Percentiles rank a stretch among this genome's conserved stretches.
These are phyloP conservation scores for Sanguinoderma infundibulare DNA, from an alignment of 1,284 basidiomycete species.

Conservation along the genomic window DNA sequence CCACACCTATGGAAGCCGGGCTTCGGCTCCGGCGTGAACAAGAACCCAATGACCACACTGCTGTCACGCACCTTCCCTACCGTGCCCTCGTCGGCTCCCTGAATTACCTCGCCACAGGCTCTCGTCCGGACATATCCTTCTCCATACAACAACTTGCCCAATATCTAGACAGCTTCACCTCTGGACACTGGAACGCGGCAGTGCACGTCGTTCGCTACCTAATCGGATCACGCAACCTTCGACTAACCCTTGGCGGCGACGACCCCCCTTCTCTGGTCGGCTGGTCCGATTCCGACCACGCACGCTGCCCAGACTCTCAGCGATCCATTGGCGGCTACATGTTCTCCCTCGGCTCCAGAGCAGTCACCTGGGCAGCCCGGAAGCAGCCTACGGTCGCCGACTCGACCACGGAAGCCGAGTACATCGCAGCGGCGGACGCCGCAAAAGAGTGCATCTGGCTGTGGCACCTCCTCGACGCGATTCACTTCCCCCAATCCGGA, in stretches of 20 bases:
- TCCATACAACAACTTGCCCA: constrained; percentile 22
- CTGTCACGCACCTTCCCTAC: constrained; percentile 14
- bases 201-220: constrained; percentile 32
- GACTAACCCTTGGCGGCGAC: constrained; percentile 24
- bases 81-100: constrained; percentile 20
- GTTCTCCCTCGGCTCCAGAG: constrained; percentile 33
- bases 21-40: not conserved
- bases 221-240: constrained; percentile 23
- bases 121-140: constrained; percentile 22
- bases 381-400: constrained; percentile 36
- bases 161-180: constrained; percentile 15
- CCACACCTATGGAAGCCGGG: not conserved
- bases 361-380: constrained; percentile 34
- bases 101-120: constrained; percentile 22
- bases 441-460: constrained; percentile 32
- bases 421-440: constrained; percentile 23
- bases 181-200: constrained; percentile 29
- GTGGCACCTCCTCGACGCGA: constrained; percentile 9
- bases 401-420: constrained; percentile 37
- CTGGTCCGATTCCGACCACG: constrained; percentile 43
- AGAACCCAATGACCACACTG: constrained; percentile 8
- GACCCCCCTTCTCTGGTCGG: constrained; percentile 32
- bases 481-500: not conserved
- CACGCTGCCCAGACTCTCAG: constrained; percentile 12
- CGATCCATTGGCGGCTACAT: constrained; percentile 33